Evolutionary conservation across 441 rosid genomes (phyloP).

Genomic region (Adansonia gregorii): DNA sequence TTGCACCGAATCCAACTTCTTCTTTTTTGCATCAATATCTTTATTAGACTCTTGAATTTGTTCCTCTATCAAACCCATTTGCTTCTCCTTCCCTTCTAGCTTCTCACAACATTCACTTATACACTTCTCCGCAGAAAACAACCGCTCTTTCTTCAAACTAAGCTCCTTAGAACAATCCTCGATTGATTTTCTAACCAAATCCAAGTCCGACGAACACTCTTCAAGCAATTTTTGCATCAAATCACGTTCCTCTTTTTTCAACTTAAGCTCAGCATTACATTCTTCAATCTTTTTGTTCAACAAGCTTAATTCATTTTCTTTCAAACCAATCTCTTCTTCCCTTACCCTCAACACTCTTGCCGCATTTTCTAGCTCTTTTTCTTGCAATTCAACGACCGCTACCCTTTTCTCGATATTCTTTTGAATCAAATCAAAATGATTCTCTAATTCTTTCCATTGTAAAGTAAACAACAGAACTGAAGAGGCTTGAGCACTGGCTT

Average conservation of each 20-base stretch:
- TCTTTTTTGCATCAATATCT: conserved; percentile 34
- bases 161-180: conserved; percentile 33
- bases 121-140: conserved; percentile 24
- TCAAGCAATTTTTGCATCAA: conserved; percentile 18
- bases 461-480: conserved; percentile 45
- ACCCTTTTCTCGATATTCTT: conserved; percentile 28
- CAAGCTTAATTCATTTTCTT: conserved; percentile 25
- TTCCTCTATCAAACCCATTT: conserved; percentile 23
- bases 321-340: conserved; percentile 30
- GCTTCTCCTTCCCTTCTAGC: conserved; percentile 32
- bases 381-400: conserved; percentile 31
- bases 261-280: conserved; percentile 21
- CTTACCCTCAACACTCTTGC: conserved; percentile 27
- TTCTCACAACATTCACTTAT: conserved; percentile 31
- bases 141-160: conserved; percentile 30
- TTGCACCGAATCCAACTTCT: conserved; percentile 22
- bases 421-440: conserved; percentile 30
- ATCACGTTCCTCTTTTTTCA: conserved; percentile 22
- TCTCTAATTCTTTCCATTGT: conserved; percentile 51
- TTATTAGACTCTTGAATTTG: conserved; percentile 6
- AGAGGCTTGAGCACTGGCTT: conserved; percentile 35
- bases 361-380: conserved; percentile 29
- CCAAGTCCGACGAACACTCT: conserved; percentile 20
- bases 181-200: conserved; percentile 22
- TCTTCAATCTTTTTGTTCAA: conserved; percentile 24